These are phyloP conservation scores for Lachancea sp. DNA, from an alignment of 805 yeast species.

Conservation along the genomic window DNA sequence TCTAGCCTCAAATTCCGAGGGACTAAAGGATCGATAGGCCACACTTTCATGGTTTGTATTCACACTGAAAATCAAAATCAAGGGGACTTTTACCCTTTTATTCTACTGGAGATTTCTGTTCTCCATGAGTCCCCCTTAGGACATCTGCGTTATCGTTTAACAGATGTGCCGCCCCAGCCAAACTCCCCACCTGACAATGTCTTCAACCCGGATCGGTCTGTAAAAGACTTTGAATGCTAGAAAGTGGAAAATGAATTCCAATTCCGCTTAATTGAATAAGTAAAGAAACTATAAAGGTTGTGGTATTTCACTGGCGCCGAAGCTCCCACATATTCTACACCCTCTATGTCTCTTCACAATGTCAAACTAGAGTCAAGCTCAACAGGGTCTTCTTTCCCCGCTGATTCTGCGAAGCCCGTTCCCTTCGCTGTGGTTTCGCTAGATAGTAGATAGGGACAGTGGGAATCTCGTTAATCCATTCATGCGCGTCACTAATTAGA, in stretches of 20 bases:
- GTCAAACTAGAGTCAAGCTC: constrained; percentile 41
- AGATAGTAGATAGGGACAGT: constrained; percentile 8
- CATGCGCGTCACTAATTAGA: constrained; percentile 10
- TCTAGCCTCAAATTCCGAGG: constrained; percentile 42
- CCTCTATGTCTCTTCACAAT: constrained; percentile 35
- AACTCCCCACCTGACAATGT: constrained; percentile 41
- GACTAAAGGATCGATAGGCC: constrained; percentile 45
- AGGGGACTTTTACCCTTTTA: constrained; percentile 43
- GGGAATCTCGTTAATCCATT: constrained; percentile 9
- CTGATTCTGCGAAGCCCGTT: constrained; percentile 17
- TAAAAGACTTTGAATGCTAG: constrained; percentile 32
- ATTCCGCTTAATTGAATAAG: constrained; percentile 37
- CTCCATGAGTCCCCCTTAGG: constrained; percentile 42
- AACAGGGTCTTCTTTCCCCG: constrained; percentile 36
- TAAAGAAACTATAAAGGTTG: constrained; percentile 36
- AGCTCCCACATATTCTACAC: constrained; percentile 41
- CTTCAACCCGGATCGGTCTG: constrained; percentile 33
- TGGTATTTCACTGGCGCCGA: constrained; percentile 41
- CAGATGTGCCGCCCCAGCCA: constrained; percentile 45
- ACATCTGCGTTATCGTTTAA: constrained; percentile 43
- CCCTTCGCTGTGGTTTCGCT: constrained; percentile 9
- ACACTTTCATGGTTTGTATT: constrained; percentile 43
- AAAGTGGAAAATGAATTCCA: constrained; percentile 34
- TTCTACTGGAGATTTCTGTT: constrained; percentile 44
- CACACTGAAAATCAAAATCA: constrained; percentile 43